Base-by-base conservation (phyloP, 768 basidiomycete genomes). In the Chlorophyllum brunneum region DNA sequence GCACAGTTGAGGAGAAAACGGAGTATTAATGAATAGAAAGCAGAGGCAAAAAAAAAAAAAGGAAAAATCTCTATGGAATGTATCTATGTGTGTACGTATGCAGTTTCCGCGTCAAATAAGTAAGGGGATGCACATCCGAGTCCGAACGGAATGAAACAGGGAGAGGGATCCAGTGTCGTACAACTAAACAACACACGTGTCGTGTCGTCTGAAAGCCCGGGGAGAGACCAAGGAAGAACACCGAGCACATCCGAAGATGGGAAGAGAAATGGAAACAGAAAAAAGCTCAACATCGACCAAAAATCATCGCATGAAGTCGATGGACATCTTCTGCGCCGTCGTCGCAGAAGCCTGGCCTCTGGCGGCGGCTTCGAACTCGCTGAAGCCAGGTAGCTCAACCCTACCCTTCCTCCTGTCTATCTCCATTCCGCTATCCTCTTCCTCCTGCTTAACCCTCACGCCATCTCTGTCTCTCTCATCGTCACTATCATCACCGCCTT, bases 381-480 rank as follows among this genome's bases (percentile, higher is more conserved):
- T 79, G 64, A 85, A 85, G 10, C 80, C 75, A 2, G 83, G 83
- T 55, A 85, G 64, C 65, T 79, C 83, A 16, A 84, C 70, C 56
- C 70, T 71, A 59, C 44, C 65, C 56, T 55, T 54, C 18, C 55
- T 56, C 36, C 54, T 34, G 31, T 57, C 29, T 30, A n/a, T 29
- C 16, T 27, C 29, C 43, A 29, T 45, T 10, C 26, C 16, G n/a
- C n/a, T 26, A 50, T 53, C 43, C 54, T 8, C 49, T 42, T 45
- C 53, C 29, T 51, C 48, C 23, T 44, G 48, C 27, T 57, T 59
- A 11, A 55, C 40, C 30, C 10, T 51, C 7, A 48, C 51, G 30
- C 49, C 45, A 37, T 43, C 56, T 3, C 53, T 55, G 22, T 48
- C 58, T 24, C 29, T 34, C 5, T 51, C 53, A 29, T 56, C 56